A percentile compares a stretch with the other conserved stretches of the same genome.
These are phyloP conservation scores for Echeveria elegans DNA, from an alignment of 164 flowering plant genomes.

Conservation along the genomic window DNA sequence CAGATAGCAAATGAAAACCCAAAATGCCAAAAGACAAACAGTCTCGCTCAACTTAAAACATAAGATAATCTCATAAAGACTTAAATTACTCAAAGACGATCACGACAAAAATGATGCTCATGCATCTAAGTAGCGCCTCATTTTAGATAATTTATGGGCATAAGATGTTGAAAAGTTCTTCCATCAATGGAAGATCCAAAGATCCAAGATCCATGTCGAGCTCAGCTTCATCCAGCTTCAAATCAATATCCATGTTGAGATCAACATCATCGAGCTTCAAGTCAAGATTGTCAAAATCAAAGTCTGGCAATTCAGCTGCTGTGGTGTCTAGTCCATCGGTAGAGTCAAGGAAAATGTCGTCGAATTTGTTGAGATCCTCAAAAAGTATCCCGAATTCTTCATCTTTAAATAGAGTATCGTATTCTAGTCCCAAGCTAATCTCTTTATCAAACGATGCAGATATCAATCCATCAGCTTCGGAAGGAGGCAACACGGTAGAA, in stretches of 20 bases:
- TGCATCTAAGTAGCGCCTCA: not conserved
- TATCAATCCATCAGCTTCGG: not conserved
- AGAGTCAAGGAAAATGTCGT: conserved; percentile 4
- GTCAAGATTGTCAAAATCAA: conserved; percentile 14
- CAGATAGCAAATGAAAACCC: not conserved
- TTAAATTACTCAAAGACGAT: not conserved
- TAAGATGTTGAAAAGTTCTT: conserved; percentile 7
- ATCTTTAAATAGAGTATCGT: conserved; percentile 7
- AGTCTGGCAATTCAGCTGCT: conserved; percentile 7
- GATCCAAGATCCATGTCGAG: conserved; percentile 39
- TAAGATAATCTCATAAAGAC: no score
- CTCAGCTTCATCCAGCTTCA: conserved; percentile 43
- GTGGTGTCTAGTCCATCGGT: not conserved
- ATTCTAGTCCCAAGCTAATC: conserved; percentile 9
- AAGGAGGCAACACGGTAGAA: not conserved
- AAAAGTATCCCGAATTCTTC: not conserved
- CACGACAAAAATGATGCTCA: not conserved
- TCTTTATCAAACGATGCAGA: not conserved
- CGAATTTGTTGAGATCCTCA: conserved; percentile 9
- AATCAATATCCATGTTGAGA: conserved; percentile 23
- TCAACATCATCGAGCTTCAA: conserved; percentile 42
- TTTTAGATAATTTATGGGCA: not conserved
- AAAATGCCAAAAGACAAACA: not conserved
- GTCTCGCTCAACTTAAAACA: no score
- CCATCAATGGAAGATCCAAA: conserved; percentile 60